These are phyloP conservation scores for Boechera stricta DNA, from an alignment of 345 rosid genomes.

Conservation along the genomic window DNA sequence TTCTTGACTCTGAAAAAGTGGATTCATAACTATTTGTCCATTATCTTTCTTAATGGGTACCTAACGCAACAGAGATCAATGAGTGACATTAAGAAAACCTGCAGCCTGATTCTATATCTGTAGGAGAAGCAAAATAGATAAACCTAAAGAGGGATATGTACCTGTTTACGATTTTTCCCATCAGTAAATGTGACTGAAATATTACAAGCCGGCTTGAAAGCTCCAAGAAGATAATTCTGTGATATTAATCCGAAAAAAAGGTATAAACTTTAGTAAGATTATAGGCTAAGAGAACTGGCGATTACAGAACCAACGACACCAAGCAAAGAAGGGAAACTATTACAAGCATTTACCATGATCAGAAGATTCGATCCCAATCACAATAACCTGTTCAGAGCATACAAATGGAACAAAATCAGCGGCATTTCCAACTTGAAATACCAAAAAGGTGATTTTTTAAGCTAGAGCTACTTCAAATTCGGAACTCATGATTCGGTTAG, in stretches of 20 bases:
- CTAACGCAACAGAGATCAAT: slow-evolving; percentile 46
- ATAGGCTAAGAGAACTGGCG: background rate
- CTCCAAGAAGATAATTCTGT: slow-evolving; percentile 93
- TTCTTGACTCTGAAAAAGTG: slow-evolving; percentile 95
- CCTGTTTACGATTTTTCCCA: slow-evolving; percentile 91
- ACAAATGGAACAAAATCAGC: slow-evolving; percentile 16
- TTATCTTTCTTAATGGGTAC: slow-evolving; percentile 93
- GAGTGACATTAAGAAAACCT: background rate
- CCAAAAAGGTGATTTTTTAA: background rate
- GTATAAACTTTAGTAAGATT: background rate
- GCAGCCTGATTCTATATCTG: background rate
- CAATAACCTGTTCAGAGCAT: slow-evolving; percentile 29
- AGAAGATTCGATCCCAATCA: slow-evolving; percentile 23
- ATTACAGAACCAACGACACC: background rate
- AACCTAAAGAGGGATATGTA: slow-evolving; percentile 12
- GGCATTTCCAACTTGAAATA: slow-evolving; percentile 24
- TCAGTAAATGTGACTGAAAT: slow-evolving; percentile 72
- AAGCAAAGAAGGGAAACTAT: background rate
- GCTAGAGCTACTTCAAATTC: slow-evolving; percentile 10
- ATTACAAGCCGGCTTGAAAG: slow-evolving; percentile 92
- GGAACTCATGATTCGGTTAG: background rate
- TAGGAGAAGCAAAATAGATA: background rate
- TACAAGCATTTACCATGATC: slow-evolving; percentile 44
- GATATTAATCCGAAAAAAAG: background rate
- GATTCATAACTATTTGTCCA: slow-evolving; percentile 81